Percentiles rank a stretch among this genome's conserved stretches.
These are phyloP conservation scores for Neospermospora avenae DNA, from an alignment of 2,329 filamentous ascomycete genomes.

Conservation along the genomic window DNA sequence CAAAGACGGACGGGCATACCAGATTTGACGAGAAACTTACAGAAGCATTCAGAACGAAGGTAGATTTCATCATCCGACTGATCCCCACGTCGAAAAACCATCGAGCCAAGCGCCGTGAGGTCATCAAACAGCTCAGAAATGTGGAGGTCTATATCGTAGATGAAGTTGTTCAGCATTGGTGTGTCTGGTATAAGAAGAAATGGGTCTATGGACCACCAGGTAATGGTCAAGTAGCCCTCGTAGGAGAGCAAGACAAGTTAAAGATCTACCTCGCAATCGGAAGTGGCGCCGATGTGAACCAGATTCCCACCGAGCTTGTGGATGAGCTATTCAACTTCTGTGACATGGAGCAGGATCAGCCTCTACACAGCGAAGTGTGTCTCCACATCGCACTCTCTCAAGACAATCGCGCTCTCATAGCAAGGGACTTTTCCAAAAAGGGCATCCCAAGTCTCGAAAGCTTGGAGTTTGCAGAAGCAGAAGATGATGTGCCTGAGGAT, in stretches of 20 bases:
- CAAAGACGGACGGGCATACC: constrained; percentile 3
- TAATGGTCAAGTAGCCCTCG: constrained; percentile 7
- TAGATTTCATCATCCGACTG: constrained; percentile 11
- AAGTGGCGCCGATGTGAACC: not conserved
- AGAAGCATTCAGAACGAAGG: constrained; percentile 3
- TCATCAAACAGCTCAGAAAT: constrained; percentile 4
- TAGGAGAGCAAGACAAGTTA: not conserved
- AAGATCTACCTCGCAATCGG: constrained; percentile 7
- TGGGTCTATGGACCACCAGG: constrained; percentile 2
- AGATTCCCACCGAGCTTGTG: constrained; percentile 9
- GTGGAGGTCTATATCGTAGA: constrained; percentile 11
- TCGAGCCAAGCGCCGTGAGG: not conserved
- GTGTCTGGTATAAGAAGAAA: constrained; percentile 5
- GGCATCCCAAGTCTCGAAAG: constrained; percentile 10
- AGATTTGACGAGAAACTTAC: constrained; percentile 6
- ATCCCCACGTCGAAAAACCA: constrained; percentile 4
- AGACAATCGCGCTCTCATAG: not conserved
- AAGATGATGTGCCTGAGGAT: not conserved
- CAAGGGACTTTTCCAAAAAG: constrained; percentile 7
- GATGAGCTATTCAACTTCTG: constrained; percentile 12
- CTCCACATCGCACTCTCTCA: constrained; percentile 11
- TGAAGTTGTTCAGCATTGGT: constrained; percentile 14
- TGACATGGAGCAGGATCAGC: constrained; percentile 5
- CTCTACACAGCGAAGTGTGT: constrained; percentile 9
- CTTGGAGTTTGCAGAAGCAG: constrained; percentile 7